Evolutionary conservation across 2,329 filamentous ascomycete species (phyloP), one percentile per base, ranked within the genome.

Genomic region (Amphichorda felina): DNA sequence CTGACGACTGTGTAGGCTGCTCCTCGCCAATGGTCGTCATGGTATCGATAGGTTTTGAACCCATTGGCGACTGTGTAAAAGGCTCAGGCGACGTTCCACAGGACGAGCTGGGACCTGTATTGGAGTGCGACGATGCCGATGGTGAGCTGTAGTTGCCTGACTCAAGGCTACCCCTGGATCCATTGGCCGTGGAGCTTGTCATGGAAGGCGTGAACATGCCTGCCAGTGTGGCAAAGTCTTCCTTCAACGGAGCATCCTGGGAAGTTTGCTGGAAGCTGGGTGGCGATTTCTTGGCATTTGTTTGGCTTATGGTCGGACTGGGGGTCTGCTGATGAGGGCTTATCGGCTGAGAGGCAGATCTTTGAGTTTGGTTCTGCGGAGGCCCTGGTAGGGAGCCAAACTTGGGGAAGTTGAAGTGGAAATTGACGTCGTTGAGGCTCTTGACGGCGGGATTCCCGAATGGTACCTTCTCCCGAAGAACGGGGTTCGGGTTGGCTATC

Each of bases 321-420:
- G n/a, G 11, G 18, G 44, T 33, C 13, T 43, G 37, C 33, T 47
- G 45, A 13, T 45, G 48, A 11, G 56, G 53, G 41, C 54, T 57
- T 10, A 51, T 47, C 7, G 55, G 49, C 21, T 51, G 54, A n/a
- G 56, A 54, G 11, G 43, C 35, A 4, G 47, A 45, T 31, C 45
- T 43, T 31, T 50, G 43, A 5, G 36, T 41, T 38, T 51, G 52
- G 40, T 42, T 50, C 34, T 43, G 40, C 2, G 54, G 46, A 7
- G 66, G 61, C 5, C 70, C 66, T 0, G 72, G 70, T 18, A 93
- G 70, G 40, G 78, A 72, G 32, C 91, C 91, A 50, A 98, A 96
- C 53, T 83, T 88, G 44, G 91, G 89, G 44, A 96, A 96, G 46
- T 96, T 89, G 47, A 98, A 96, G 45, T 89, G 80, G 53, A 96